Base-by-base conservation (phyloP, 176 grass and related monocot species). In the Alopecurus myosuroides region DNA sequence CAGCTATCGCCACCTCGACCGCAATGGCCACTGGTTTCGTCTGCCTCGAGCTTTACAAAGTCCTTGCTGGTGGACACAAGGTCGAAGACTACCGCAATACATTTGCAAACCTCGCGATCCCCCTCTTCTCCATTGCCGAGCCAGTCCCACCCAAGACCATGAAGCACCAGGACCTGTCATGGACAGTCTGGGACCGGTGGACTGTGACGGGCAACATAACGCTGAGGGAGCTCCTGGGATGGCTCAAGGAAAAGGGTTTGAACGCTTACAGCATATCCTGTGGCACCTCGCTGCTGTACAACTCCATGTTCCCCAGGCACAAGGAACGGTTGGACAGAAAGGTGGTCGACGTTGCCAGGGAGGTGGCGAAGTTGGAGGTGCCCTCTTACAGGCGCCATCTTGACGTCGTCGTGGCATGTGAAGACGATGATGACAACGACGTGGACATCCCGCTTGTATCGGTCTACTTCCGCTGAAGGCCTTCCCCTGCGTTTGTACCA, bases 111-210 rank as follows among this genome's bases (percentile, higher is more conserved):
- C 90, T 97, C 9, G 94, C 94, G 17, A 88, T 97, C 33, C 94
- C 94, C 12, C 88, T 97, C 3, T 94, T 97, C 84, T 97, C 94
- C 20, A 97, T 94, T 63, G 94, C 94, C 0, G 94, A 97, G 77
- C 92, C 94, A 8, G 90, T 97, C 33, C 94, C 92, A 1, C 92
- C 92, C 20, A 92, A 97, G 91, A 90, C 30, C 30, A 91, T 94
- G 6, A 85, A 88, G 49, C 89, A 92, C 40, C 62, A 85, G 11
- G 91, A 89, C 17, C 79, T 89, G 87, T 74, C 89, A 33, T 97
- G 94, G 94, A 97, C 91, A 1, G 89, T 97, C 22, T 97, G 94
- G 94, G 94, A 97, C 85, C 89, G 94, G 56, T 97, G 94, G 94
- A 88, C 86, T 22, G 80, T 97, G 44, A 83, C 88, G 1, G 89